Evolutionary conservation across 1,139 yeast genomes (phyloP), one percentile per base, ranked within the genome.

Genomic region (Debaryomyces nepalensis): DNA sequence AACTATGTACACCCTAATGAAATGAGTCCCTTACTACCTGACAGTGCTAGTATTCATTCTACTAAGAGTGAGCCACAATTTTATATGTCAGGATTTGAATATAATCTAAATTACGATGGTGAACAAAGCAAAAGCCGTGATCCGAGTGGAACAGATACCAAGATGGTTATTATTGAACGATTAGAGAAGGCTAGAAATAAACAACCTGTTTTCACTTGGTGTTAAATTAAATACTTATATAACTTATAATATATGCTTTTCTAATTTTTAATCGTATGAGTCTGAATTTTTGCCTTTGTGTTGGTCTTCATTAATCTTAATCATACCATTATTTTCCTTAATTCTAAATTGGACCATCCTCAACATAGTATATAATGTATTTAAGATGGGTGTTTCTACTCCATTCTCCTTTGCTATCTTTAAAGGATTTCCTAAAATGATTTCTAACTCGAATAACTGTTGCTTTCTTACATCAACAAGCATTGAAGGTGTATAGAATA

Each of bases 151-250:
- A 37, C 57, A 6, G 55, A 55, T 24, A 63, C 71, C 1, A 69
- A 68, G 46, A 66, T 63, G 35, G 88, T 82, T 3, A 70, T 83
- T 4, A 79, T 84, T 4, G 91, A 84, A 55, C 62, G 88, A 41
- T 56, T 84, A 15, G 83, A 81, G 50, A 73, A 79, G 21, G 84
- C 78, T 2, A 69, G 70, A 9, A 68, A 77, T 11, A 77, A 70
- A 44, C 82, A 84, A 1, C 88, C 90, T 0, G 80, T 84, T 1
- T 84, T 84, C 50, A 81, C 89, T 0, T 84, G 90, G 82, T 84
- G 89, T 54, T 84, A 48, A 50, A 14, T 27, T 29, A 8, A 10
- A 18, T 16, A 15, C 15, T 23, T 21, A 21, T 26, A 26, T 14
- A 22, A 27, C 9, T 6, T 23, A 22, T 23, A 15, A 37, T 32